phyloP scores from a whole-genome alignment of 2,329 filamentous ascomycete species.

The Ceratocystis alfenasii region DNA sequence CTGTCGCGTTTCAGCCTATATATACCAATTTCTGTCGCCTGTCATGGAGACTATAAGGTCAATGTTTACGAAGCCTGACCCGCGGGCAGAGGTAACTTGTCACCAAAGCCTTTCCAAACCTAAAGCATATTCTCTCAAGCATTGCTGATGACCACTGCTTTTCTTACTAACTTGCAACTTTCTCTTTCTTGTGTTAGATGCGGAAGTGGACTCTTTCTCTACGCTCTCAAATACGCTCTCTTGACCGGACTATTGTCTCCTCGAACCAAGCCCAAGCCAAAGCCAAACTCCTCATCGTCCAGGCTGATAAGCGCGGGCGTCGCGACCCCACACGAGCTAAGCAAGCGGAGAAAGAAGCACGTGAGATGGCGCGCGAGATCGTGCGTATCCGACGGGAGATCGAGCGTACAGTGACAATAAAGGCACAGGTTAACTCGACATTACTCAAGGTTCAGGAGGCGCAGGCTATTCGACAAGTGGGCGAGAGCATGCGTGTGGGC shows the following conservation, averaged over 20 bases:
- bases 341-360: conserved; percentile 71
- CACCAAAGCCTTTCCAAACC: background rate
- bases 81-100: conserved; percentile 66
- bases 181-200: conserved; percentile 45
- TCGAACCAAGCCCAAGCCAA: conserved; percentile 71
- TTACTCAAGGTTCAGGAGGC: conserved; percentile 97
- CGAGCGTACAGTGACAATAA: conserved; percentile 65
- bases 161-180: background rate
- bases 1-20: background rate
- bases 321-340: conserved; percentile 65
- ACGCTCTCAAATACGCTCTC: conserved; percentile 77
- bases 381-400: conserved; percentile 68
- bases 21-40: conserved; percentile 21
- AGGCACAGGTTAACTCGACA: conserved; percentile 83
- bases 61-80: conserved; percentile 85
- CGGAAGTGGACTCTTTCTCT: conserved; percentile 91
- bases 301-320: conserved; percentile 69
- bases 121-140: background rate
- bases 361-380: conserved; percentile 79
- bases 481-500: conserved; percentile 74
- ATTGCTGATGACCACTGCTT: background rate
- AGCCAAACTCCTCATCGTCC: conserved; percentile 72
- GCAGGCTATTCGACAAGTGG: conserved; percentile 89
- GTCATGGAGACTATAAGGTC: conserved; percentile 77
- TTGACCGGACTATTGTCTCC: conserved; percentile 80